phyloP scores from a whole-genome alignment of 75 land plant genomes.

The Pinus taeda region DNA sequence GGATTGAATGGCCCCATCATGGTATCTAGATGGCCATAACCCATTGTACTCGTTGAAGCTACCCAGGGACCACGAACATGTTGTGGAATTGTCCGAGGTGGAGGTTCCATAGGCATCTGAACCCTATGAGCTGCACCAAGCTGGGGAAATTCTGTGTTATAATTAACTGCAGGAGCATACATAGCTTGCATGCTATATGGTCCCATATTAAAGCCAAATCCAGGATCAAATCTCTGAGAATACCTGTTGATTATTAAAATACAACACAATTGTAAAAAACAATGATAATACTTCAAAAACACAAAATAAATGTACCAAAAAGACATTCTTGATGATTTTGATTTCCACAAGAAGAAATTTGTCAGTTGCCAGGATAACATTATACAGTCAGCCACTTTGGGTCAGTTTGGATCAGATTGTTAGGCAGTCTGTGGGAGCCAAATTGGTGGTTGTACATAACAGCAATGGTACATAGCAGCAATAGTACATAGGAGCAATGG shows the following conservation, averaged over 20 bases:
- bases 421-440: too few relatives aligned
- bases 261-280: background rate
- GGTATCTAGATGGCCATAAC: constrained; percentile 61
- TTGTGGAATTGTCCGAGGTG: constrained; percentile 43
- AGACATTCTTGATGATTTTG: constrained; percentile 4
- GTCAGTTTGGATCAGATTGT: too few relatives aligned
- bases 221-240: constrained; percentile 98
- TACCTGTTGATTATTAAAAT: constrained; percentile 40
- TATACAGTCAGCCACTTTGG: too few relatives aligned
- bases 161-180: constrained; percentile 88
- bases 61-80: constrained; percentile 62
- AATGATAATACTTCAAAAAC: background rate
- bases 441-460: too few relatives aligned
- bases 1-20: constrained; percentile 71
- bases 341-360: too few relatives aligned
- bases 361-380: background rate
- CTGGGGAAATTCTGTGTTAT: constrained; percentile 98
- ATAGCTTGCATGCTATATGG: constrained; percentile 82
- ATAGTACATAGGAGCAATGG: too few relatives aligned
- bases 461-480: too few relatives aligned
- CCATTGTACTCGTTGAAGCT: constrained; percentile 33
- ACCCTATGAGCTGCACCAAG: constrained; percentile 67
- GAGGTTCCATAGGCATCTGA: constrained; percentile 69
- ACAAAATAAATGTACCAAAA: background rate
- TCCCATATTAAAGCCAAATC: constrained; percentile 89